Percentiles rank a stretch among this genome's conserved stretches.
Conservation (phyloP, 352 stramenopile species). For the Saprolegnia parasitica region DNA sequence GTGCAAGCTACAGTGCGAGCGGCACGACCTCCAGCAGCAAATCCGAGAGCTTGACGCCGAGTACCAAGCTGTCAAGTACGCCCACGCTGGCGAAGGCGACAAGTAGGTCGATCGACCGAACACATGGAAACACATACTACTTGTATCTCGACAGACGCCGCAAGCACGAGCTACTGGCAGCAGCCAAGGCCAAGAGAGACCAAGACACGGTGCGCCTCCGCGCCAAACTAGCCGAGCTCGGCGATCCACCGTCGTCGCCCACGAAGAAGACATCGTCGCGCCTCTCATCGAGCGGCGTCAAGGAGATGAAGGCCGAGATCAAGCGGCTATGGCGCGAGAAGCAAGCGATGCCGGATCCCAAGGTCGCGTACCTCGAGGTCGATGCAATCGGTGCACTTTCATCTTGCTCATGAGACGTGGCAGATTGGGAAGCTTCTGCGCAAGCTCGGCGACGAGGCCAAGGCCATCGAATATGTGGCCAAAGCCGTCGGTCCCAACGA, state of each 20-base stretch:
- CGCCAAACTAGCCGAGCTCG: neutral
- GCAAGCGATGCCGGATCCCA: conserved; percentile 17
- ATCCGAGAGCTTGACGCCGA: neutral
- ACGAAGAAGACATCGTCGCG: neutral
- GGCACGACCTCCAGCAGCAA: neutral
- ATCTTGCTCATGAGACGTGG: no score
- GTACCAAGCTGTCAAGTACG: conserved; percentile 2
- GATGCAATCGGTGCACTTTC: neutral
- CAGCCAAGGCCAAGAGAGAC: neutral
- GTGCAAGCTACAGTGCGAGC: neutral
- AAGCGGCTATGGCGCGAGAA: conserved; percentile 9
- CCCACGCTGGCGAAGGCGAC: neutral
- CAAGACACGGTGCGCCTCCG: neutral
- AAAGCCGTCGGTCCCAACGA: conserved; percentile 18
- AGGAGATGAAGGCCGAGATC: conserved; percentile 14
- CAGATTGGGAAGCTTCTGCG: conserved; percentile 21
- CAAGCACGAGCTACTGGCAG: conserved; percentile 5
- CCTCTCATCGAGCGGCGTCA: neutral
- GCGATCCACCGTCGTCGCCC: neutral
- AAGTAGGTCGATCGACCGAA: conserved; percentile 17
- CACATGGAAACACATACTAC: neutral
- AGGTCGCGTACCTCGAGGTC: conserved; percentile 19
- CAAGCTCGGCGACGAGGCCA: conserved; percentile 16
- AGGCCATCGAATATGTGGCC: conserved; percentile 8
- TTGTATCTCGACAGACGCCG: neutral